Base-by-base conservation (phyloP, 1,139 yeast genomes). In the Taphrina wiesneri region DNA sequence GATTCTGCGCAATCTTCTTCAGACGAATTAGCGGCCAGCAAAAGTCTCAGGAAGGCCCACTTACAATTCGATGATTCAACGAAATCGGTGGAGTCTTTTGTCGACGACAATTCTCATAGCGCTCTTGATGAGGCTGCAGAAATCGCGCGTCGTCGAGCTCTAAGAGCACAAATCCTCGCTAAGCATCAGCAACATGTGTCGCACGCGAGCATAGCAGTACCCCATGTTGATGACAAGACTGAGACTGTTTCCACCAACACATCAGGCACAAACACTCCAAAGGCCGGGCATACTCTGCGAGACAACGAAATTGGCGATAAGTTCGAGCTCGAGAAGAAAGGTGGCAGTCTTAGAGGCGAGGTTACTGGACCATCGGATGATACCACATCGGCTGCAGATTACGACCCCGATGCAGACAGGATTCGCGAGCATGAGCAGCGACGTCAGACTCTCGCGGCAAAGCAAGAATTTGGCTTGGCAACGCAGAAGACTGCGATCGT, bases 341-440 rank as follows among this genome's bases (percentile, higher is more conserved):
- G 5, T 9, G n/a, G 15, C 5, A 15, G 4, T 19, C 23, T 19
- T 23, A 19, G 5, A n/a, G 25, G 9, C 9, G 3, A 3, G 13
- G 15, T 7, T 43, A 7, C 9, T 23, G 25, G 26, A 43, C 7
- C 15, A 11, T 9, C n/a, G 32, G 56, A 19, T 3, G 67, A 65
- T 21, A 60, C 46, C 6, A 43, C 64, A 19, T 45, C 64, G 9
- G 70, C 70, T 2, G 69, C 68, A 11, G 70, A 68, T 41, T 68
- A 62, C 45, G 70, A 68, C 30, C 69, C 70, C 4, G 56, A 39
- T 9, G 59, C 52, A 9, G 70, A 68, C 51, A 32, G 32, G 1
- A 34, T 49, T 9, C 32, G 43, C 34, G 57, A 68, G 52, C 59
- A 52, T 36, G 68, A 66, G 53, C 45, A 62, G n/a, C 41, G 41